Base-by-base conservation (phyloP, 345 rosid genomes). In the Ceriops zippeliana region DNA sequence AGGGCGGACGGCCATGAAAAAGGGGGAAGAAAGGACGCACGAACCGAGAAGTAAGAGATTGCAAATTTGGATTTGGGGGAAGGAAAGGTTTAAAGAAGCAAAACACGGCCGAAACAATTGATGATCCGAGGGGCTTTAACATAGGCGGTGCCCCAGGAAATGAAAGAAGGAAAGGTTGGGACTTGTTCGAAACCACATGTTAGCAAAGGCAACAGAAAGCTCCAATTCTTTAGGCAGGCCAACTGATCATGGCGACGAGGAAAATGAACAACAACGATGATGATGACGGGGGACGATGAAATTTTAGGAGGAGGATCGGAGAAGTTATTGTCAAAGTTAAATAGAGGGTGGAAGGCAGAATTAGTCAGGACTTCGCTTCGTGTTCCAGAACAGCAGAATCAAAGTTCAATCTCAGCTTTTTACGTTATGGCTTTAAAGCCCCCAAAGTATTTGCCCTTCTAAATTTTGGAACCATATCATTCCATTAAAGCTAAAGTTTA, bases 41-140 rank as follows among this genome's bases (percentile, higher is more conserved):
- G 66, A 83, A 77, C 38, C 75, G 83, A 59, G 88, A 81, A 26
- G 68, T 69, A 21, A 61, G 72, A 73, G 67, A 87, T 74, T 82
- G 89, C 0, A 87, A 85, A 74, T 87, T 86, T 63, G 93, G 91
- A 61, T 80, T 58, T 72, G 91, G 91, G 61, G 91, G 90, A 35
- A 75, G 78, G 74, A 88, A 86, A 63, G 83, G 91, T 21, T 54
- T 83, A 75, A 80, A 68, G 81, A 86, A 86, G 82, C 91, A 88
- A 76, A 90, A 88, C 81, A 77, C 89, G 20, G 79, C 82, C 1
- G 90, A 86, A 34, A 76, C 87, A 2, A 34, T 66, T 10, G 46
- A 62, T 52, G 86, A 81, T 72, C 32, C 85, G 27, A 62, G 70
- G 69, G 66, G 73, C 61, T 81, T 70, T 61, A 77, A 71, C 13